A percentile compares a stretch with the other conserved stretches of the same genome.
phyloP scores from a whole-genome alignment of 2,329 filamentous ascomycete genomes.

The Penicillium aurantiogriseum region DNA sequence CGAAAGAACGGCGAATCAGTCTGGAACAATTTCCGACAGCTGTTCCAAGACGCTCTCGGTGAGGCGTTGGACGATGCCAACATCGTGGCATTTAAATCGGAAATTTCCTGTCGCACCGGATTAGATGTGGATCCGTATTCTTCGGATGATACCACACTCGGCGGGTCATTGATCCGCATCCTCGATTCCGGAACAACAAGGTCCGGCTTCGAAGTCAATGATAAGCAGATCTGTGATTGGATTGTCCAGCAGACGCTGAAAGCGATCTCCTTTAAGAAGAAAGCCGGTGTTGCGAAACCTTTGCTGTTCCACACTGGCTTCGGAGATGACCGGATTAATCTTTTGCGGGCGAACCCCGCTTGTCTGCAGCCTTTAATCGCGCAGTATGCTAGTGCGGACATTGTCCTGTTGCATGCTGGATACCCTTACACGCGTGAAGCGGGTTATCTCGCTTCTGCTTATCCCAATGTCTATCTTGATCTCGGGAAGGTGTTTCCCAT shows the following conservation, averaged over 20 bases:
- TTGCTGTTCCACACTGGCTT: slow-evolving; percentile 82
- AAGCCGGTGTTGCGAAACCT: slow-evolving; percentile 59
- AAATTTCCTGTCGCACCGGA: slow-evolving; percentile 78
- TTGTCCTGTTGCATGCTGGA: slow-evolving; percentile 75
- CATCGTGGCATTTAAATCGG: slow-evolving; percentile 78
- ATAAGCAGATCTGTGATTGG: slow-evolving; percentile 66
- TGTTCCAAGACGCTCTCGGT: slow-evolving; percentile 48
- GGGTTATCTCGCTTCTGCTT: slow-evolving; percentile 74
- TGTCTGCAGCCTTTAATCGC: slow-evolving; percentile 73
- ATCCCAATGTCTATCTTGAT: slow-evolving; percentile 77
- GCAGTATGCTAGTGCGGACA: slow-evolving; percentile 65
- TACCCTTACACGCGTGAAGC: slow-evolving; percentile 79
- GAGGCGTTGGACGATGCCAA: slow-evolving; percentile 61
- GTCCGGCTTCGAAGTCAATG: slow-evolving; percentile 49
- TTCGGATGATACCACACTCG: slow-evolving; percentile 39
- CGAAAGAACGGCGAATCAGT: slow-evolving; percentile 34
- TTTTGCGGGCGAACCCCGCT: slow-evolving; percentile 69
- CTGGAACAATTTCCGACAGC: slow-evolving; percentile 26
- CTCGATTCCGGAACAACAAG: slow-evolving; percentile 27
- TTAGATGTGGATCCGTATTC: slow-evolving; percentile 59
- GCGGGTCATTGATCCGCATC: slow-evolving; percentile 30
- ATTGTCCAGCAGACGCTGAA: slow-evolving; percentile 64
- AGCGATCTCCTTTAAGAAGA: slow-evolving; percentile 49
- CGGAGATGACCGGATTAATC: slow-evolving; percentile 73
- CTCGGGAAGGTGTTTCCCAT: slow-evolving; percentile 80